Conservation (phyloP, 2,329 filamentous ascomycete species). For the Cladobotryum mycophilum region DNA sequence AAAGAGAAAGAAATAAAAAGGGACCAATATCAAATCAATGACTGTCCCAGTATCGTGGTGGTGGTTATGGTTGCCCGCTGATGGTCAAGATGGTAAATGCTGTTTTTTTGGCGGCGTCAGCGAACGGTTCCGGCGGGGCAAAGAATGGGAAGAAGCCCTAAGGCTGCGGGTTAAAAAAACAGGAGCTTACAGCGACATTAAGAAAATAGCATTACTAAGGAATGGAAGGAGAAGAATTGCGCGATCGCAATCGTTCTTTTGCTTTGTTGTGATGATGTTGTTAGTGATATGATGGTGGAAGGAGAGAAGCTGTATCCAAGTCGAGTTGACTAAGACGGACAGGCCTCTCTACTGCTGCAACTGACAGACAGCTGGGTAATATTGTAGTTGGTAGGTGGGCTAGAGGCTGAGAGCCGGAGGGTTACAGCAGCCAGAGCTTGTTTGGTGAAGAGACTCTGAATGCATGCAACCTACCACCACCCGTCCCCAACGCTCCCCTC, state of each 20-base stretch:
- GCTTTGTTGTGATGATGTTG: neutral
- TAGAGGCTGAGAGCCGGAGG: no score
- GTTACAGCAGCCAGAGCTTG: no score
- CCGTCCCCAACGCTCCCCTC: no score
- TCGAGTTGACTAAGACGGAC: no score
- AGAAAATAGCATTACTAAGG: neutral
- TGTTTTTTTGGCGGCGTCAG: slow-evolving; percentile 9
- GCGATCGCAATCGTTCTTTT: neutral
- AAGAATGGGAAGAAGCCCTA: neutral
- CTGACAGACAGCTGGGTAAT: no score
- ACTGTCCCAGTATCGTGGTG: neutral
- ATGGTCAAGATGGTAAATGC: slow-evolving; percentile 9
- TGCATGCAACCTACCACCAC: no score
- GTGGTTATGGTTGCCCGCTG: neutral
- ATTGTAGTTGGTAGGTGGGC: no score
- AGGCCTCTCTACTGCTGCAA: no score
- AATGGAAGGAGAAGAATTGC: neutral
- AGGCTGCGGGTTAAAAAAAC: no score
- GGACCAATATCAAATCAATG: neutral
- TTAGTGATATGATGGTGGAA: no score
- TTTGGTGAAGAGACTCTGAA: no score
- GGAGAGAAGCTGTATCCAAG: no score
- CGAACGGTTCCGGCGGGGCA: slow-evolving; percentile 5
- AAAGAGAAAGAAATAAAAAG: neutral
- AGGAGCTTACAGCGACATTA: slow-evolving; percentile 9